These are phyloP conservation scores for Pseudogymnoascus sp. DNA, from an alignment of 2,329 filamentous ascomycete genomes.

Conservation along the genomic window DNA sequence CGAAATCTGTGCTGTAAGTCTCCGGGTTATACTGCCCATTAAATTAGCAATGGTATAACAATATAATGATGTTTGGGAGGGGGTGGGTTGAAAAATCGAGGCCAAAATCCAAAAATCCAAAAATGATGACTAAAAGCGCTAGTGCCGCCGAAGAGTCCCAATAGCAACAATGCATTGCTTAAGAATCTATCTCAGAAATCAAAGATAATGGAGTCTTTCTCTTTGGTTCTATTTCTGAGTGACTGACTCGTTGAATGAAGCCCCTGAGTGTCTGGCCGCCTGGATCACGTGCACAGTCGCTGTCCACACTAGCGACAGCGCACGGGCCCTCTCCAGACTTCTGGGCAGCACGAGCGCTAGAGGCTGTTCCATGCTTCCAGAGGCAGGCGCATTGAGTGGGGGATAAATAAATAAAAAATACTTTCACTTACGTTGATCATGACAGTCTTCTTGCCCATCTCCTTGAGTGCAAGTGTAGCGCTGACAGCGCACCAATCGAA, in stretches of 20 bases:
- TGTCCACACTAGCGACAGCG: not conserved
- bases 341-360: not conserved
- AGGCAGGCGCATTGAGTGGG: constrained; percentile 8
- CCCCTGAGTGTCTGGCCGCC: not conserved
- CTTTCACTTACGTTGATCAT: constrained; percentile 73
- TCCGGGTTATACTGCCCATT: constrained; percentile 56
- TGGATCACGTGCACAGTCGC: not conserved
- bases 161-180: not conserved
- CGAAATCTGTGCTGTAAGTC: constrained; percentile 77
- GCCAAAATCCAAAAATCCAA: constrained; percentile 2
- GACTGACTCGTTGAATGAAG: not conserved
- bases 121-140: not conserved
- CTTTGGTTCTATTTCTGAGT: not conserved
- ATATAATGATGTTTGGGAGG: not conserved
- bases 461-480: constrained; percentile 71
- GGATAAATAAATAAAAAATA: not conserved
- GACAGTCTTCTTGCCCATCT: constrained; percentile 91
- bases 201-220: not conserved
- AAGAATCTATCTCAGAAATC: not conserved
- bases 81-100: constrained; percentile 3
- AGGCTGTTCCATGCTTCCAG: not conserved
- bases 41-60: constrained; percentile 13
- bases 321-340: not conserved
- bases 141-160: not conserved
- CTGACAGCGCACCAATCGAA: constrained; percentile 99